Percentiles rank a stretch among this genome's conserved stretches.
phyloP scores from a whole-genome alignment of 2,329 filamentous ascomycete genomes.

The Diaporthe vaccinii region DNA sequence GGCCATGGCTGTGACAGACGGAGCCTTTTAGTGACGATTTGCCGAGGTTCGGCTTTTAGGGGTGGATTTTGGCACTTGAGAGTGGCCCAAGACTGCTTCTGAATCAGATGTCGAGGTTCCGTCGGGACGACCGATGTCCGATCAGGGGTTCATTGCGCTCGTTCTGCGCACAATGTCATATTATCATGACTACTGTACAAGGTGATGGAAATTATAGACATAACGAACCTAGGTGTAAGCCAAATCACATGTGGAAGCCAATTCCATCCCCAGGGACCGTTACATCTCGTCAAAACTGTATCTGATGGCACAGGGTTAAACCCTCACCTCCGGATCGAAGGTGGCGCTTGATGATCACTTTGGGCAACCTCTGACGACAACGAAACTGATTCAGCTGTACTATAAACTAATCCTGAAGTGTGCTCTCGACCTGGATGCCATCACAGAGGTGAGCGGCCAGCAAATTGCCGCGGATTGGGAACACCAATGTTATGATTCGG shows the following conservation, averaged over 20 bases:
- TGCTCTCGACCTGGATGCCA: background rate
- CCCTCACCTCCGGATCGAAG: background rate
- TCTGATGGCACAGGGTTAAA: background rate
- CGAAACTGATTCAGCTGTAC: no score
- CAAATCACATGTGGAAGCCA: background rate
- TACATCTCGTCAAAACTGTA: background rate
- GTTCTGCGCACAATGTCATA: background rate
- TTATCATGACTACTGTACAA: background rate
- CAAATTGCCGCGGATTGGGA: background rate
- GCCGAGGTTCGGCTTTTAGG: constrained; percentile 37
- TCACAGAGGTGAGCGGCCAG: background rate
- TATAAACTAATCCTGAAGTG: no score
- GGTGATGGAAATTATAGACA: background rate
- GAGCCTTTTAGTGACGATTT: constrained; percentile 27
- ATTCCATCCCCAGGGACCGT: background rate
- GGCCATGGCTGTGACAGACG: background rate
- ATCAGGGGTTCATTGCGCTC: background rate
- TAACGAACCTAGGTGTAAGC: background rate
- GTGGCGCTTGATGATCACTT: background rate
- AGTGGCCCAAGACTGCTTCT: constrained; percentile 16
- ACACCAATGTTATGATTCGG: constrained; percentile 27
- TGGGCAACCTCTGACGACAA: background rate
- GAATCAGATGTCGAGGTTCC: constrained; percentile 4
- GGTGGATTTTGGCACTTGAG: constrained; percentile 30
- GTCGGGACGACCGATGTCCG: constrained; percentile 14